Conservation (phyloP, 768 basidiomycete species). For the Trametes punicea region DNA sequence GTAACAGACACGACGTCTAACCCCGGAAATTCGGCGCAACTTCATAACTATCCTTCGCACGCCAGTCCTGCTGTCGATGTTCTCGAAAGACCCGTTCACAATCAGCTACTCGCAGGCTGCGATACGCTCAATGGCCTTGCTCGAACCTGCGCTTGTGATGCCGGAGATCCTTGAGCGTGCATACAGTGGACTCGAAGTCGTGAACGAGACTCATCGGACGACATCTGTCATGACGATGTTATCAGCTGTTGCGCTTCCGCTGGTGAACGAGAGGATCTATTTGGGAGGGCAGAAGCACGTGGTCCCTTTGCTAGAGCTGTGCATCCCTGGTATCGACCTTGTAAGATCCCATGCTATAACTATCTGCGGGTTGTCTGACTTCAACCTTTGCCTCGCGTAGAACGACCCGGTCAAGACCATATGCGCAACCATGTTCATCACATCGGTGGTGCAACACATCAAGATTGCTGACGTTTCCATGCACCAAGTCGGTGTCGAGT, state of each 20-base stretch:
- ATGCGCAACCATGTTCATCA: slow-evolving; percentile 76
- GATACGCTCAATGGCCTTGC: slow-evolving; percentile 69
- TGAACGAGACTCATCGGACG: slow-evolving; percentile 94
- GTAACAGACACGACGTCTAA: slow-evolving; percentile 68
- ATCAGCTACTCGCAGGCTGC: slow-evolving; percentile 79
- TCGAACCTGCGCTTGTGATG: slow-evolving; percentile 85
- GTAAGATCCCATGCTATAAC: slow-evolving; percentile 37
- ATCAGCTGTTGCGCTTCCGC: slow-evolving; percentile 67
- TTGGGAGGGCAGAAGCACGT: slow-evolving; percentile 86
- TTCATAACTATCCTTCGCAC: slow-evolving; percentile 83
- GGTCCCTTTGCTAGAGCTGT: slow-evolving; percentile 82
- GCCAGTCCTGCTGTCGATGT: slow-evolving; percentile 88
- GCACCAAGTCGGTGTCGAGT: slow-evolving; percentile 51
- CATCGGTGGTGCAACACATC: slow-evolving; percentile 68
- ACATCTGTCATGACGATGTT: slow-evolving; percentile 88
- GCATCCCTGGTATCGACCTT: slow-evolving; percentile 88
- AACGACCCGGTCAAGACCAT: slow-evolving; percentile 81
- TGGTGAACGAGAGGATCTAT: slow-evolving; percentile 78
- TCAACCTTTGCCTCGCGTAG: slow-evolving; percentile 38
- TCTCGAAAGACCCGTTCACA: slow-evolving; percentile 79
- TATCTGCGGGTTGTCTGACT: not conserved
- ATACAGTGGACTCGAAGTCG: slow-evolving; percentile 85
- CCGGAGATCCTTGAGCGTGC: slow-evolving; percentile 89
- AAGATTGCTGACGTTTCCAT: slow-evolving; percentile 75
- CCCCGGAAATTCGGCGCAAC: slow-evolving; percentile 71